Conservation (phyloP, 169 alveolate species). For the Cryptosporidium ubiquitum region DNA sequence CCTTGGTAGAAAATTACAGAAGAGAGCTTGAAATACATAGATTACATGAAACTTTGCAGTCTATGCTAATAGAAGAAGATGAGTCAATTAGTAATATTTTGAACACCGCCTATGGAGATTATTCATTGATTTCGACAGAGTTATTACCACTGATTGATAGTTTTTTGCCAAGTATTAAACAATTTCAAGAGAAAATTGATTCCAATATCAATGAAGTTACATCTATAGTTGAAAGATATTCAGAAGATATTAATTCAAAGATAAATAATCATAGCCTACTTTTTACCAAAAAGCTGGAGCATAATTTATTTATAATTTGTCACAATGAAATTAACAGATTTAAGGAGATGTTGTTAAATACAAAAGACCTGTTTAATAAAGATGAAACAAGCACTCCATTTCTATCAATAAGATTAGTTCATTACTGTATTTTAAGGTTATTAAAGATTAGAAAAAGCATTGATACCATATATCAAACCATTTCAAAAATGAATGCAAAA, state of each 20-base stretch:
- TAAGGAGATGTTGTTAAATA: not conserved
- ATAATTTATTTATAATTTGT: not conserved
- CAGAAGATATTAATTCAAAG: constrained; percentile 1
- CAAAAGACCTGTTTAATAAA: constrained; percentile 19
- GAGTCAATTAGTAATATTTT: constrained; percentile 15
- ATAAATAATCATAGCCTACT: not conserved
- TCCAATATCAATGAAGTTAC: constrained; percentile 8
- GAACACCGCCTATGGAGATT: constrained; percentile 45
- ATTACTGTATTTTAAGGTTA: constrained; percentile 16
- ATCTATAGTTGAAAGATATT: constrained; percentile 12
- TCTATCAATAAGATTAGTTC: constrained; percentile 21
- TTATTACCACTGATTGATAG: constrained; percentile 60
- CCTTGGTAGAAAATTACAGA: constrained; percentile 46
- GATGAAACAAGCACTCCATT: not conserved
- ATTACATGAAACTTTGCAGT: constrained; percentile 28
- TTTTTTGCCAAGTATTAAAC: constrained; percentile 44
- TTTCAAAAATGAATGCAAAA: not conserved
- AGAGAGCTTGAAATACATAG: constrained; percentile 60
- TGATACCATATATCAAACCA: not conserved
- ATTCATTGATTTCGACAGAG: constrained; percentile 48
- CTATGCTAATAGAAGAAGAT: constrained; percentile 45
- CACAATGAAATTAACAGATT: constrained; percentile 1
- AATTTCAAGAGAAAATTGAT: constrained; percentile 43
- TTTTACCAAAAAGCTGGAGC: constrained; percentile 16
- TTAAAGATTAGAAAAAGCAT: not conserved